Conservation (phyloP, 192 early-diverging fungal species). For the Podila horticola region DNA sequence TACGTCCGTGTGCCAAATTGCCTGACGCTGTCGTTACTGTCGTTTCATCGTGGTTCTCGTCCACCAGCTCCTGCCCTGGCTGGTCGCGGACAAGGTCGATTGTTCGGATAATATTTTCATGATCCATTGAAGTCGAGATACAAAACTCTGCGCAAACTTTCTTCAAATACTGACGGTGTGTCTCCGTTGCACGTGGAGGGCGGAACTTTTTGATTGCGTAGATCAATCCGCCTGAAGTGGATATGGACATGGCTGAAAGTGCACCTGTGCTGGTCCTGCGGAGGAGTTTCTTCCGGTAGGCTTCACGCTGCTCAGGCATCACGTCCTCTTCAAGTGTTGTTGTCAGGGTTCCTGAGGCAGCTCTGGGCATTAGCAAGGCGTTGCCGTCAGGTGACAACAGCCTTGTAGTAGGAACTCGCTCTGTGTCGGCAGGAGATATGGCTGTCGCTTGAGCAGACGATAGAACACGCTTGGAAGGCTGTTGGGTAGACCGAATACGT, state of each 20-base stretch:
- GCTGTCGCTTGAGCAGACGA: background rate
- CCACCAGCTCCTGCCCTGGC: conserved; percentile 75
- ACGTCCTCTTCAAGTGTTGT: conserved; percentile 40
- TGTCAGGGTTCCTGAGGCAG: conserved; percentile 21
- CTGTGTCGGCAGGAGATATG: background rate
- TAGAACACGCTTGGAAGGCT: background rate
- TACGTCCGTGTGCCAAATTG: background rate
- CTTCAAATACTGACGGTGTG: conserved; percentile 93
- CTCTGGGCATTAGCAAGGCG: conserved; percentile 6
- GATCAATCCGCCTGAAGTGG: conserved; percentile 54
- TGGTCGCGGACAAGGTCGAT: conserved; percentile 95
- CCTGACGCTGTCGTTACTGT: background rate
- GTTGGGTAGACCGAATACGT: conserved; percentile 1
- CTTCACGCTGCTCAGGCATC: conserved; percentile 41
- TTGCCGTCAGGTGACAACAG: background rate
- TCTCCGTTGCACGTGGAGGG: conserved; percentile 76
- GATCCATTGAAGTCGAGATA: conserved; percentile 90
- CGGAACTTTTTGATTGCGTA: conserved; percentile 79
- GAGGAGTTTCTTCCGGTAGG: conserved; percentile 29
- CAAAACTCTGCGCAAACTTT: conserved; percentile 96
- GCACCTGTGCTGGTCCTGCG: conserved; percentile 17
- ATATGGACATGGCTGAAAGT: background rate
- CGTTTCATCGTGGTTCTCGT: conserved; percentile 53
- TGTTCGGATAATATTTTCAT: conserved; percentile 90
- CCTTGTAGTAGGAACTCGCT: background rate